Evolutionary conservation across 108 stramenopile species (phyloP).

Genomic region (Mediolabrus comicus): DNA sequence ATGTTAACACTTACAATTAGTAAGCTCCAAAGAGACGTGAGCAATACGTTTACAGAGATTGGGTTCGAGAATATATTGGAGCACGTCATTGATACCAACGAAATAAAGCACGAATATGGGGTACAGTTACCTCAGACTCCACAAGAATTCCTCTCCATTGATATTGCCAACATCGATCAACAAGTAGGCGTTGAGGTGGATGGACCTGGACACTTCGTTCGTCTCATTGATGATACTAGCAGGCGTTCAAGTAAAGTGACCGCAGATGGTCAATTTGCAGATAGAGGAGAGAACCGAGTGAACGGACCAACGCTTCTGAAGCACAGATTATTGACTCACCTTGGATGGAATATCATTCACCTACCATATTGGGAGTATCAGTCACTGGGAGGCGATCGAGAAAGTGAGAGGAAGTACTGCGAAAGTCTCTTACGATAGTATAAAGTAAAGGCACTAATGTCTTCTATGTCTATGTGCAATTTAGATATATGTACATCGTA

Average conservation of each 20-base stretch:
- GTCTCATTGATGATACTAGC: constrained; percentile 50
- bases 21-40: constrained; percentile 61
- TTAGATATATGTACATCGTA: too few species aligned
- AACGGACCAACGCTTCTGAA: constrained; percentile 80
- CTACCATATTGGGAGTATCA: constrained; percentile 87
- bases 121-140: constrained; percentile 37
- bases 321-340: constrained; percentile 50
- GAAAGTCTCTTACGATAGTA: constrained; percentile 28
- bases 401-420: constrained; percentile 55
- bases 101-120: constrained; percentile 46
- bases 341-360: constrained; percentile 78
- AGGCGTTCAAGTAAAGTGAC: background rate
- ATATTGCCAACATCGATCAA: constrained; percentile 67
- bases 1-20: constrained; percentile 59
- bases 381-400: constrained; percentile 37
- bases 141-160: constrained; percentile 63
- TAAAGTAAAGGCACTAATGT: background rate
- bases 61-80: constrained; percentile 76
- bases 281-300: constrained; percentile 42
- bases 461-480: too few species aligned
- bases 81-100: constrained; percentile 57
- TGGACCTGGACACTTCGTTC: constrained; percentile 80
- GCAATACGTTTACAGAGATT: constrained; percentile 55
- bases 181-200: constrained; percentile 84
- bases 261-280: constrained; percentile 7